Conservation (phyloP, 441 rosid genomes). For the Adansonia gregorii region DNA sequence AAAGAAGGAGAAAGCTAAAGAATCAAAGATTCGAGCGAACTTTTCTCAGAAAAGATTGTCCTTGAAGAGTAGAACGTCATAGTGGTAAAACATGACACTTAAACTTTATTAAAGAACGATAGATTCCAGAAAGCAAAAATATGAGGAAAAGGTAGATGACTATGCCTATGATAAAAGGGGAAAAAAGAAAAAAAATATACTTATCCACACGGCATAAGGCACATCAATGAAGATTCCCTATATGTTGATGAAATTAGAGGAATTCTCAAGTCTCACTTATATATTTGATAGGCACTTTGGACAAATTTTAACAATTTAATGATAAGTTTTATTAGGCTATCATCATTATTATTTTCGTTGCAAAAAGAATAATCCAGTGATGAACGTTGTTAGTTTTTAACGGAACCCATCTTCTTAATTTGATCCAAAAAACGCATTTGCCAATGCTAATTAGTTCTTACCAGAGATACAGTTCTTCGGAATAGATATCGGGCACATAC, state of each 20-base stretch:
- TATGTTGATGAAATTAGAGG: not conserved
- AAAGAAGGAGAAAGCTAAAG: not conserved
- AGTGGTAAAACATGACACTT: conserved; percentile 11
- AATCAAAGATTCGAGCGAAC: not conserved
- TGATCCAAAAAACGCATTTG: not conserved
- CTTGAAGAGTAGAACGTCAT: conserved; percentile 1
- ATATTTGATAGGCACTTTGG: not conserved
- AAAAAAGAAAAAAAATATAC: not conserved
- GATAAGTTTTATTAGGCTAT: not conserved
- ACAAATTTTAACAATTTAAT: not conserved
- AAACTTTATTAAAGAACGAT: conserved; percentile 24
- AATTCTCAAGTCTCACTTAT: not conserved
- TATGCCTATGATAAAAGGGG: not conserved
- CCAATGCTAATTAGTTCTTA: not conserved
- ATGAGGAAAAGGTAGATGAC: not conserved
- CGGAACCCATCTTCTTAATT: not conserved
- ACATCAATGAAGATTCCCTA: conserved; percentile 19
- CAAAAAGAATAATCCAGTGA: not conserved
- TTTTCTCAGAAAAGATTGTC: not conserved
- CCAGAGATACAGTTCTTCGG: not conserved
- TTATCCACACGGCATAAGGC: conserved; percentile 17
- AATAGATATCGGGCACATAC: not conserved
- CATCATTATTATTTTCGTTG: not conserved
- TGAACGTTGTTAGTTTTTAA: not conserved
- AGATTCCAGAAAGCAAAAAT: not conserved